phyloP scores from a whole-genome alignment of 2,329 filamentous ascomycete genomes.

The Pseudogymnoascus sp. region DNA sequence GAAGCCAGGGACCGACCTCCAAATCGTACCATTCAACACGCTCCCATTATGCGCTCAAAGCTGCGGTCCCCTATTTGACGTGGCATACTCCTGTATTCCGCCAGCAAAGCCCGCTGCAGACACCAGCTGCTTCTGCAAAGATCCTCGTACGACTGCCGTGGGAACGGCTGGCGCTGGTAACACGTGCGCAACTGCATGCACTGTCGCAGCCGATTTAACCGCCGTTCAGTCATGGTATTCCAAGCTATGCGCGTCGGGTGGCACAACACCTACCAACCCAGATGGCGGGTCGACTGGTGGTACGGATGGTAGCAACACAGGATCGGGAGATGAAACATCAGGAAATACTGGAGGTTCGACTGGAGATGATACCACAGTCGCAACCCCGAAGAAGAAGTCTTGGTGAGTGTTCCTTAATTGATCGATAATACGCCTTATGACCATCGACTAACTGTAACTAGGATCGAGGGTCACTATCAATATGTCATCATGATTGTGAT shows the following conservation, averaged over 20 bases:
- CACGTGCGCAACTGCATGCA: background rate
- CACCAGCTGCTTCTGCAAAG: conserved; percentile 66
- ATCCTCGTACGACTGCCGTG: conserved; percentile 29
- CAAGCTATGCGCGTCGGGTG: conserved; percentile 50
- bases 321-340: background rate
- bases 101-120: conserved; percentile 47
- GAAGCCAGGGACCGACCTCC: conserved; percentile 19
- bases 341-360: background rate
- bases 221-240: conserved; percentile 65
- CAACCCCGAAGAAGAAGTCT: background rate
- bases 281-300: background rate
- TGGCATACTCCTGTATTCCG: conserved; percentile 64
- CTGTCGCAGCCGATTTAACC: conserved; percentile 37
- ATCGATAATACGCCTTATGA: conserved; percentile 1
- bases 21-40: conserved; percentile 45
- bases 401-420: background rate
- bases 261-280: conserved; percentile 15
- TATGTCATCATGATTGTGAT: conserved; percentile 79
- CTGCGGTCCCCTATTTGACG: conserved; percentile 58
- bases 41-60: conserved; percentile 55
- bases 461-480: conserved; percentile 63
- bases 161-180: background rate
- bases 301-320: background rate
- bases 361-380: conserved; percentile 7
- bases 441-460: conserved; percentile 27